These are phyloP conservation scores for Physcomitrium patens DNA, from an alignment of 225 moss, liverwort and hornwort genomes.

Conservation along the genomic window DNA sequence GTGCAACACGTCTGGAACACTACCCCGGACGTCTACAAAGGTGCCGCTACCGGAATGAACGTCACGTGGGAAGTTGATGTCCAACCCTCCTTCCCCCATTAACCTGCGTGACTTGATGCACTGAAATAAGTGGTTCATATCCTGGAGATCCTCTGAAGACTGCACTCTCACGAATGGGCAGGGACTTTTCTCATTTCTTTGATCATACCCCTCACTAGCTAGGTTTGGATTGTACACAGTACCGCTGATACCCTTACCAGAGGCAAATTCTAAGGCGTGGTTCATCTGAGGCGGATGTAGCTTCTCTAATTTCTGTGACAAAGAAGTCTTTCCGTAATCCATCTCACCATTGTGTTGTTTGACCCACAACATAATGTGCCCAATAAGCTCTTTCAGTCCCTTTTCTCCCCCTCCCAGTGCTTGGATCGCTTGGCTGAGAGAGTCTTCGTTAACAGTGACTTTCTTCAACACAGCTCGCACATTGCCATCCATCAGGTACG, in stretches of 20 bases:
- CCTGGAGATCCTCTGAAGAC: background rate
- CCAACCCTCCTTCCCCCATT: constrained; percentile 1
- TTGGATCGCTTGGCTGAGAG: constrained; percentile 17
- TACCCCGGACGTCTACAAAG: background rate
- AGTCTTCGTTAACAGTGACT: constrained; percentile 22
- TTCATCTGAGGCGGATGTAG: background rate
- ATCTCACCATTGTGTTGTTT: background rate
- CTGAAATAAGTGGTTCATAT: background rate
- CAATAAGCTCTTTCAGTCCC: constrained; percentile 25
- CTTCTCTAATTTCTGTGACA: background rate
- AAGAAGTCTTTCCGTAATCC: background rate
- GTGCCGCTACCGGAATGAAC: background rate
- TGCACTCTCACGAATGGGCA: background rate
- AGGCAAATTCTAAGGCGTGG: background rate
- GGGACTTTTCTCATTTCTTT: background rate
- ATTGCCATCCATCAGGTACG: background rate
- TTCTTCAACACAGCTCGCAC: constrained; percentile 18
- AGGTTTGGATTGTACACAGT: background rate
- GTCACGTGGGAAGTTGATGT: background rate
- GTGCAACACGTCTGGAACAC: background rate
- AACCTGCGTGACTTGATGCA: constrained; percentile 26
- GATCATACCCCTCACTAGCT: background rate
- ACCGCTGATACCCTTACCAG: background rate
- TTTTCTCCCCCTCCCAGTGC: constrained; percentile 31
- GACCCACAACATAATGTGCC: background rate